Evolutionary conservation across 495 filamentous ascomycete genomes (phyloP).

Genomic region (Glutinoglossum americanum): DNA sequence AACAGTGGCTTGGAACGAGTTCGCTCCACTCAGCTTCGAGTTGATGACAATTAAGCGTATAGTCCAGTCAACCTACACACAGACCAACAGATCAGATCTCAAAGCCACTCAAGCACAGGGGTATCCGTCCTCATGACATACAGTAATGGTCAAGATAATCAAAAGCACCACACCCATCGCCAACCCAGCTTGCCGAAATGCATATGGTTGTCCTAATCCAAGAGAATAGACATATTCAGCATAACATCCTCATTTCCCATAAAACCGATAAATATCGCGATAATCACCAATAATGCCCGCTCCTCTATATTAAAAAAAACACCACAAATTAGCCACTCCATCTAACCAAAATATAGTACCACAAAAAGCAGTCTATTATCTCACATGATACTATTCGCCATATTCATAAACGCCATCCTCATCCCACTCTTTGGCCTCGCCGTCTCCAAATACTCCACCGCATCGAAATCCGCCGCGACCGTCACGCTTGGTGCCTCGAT

Average conservation of each 20-base stretch:
- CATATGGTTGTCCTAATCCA: conserved; percentile 61
- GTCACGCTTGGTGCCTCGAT: conserved; percentile 80
- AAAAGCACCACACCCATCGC: conserved; percentile 58
- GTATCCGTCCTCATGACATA: conserved; percentile 11
- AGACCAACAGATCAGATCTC: conserved; percentile 1
- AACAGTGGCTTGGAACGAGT: conserved; percentile 86
- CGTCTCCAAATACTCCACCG: conserved; percentile 35
- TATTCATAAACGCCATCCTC: conserved; percentile 81
- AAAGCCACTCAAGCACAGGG: background rate
- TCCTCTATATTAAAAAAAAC: conserved; percentile 23
- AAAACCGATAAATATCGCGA: background rate
- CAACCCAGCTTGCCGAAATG: conserved; percentile 75
- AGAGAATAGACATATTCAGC: background rate
- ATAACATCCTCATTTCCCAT: background rate
- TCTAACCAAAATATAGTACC: background rate
- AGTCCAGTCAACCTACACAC: conserved; percentile 65
- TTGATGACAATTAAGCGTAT: conserved; percentile 92
- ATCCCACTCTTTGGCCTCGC: conserved; percentile 44
- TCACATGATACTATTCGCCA: conserved; percentile 90
- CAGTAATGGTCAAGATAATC: conserved; percentile 53
- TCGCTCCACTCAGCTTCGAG: conserved; percentile 76
- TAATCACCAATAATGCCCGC: conserved; percentile 68
- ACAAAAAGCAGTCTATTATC: conserved; percentile 5
- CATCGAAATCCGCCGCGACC: conserved; percentile 38
- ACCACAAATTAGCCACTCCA: background rate